Percentiles rank a stretch among this genome's conserved stretches.
phyloP scores from a whole-genome alignment of 257 asterid species.

The Echites panduratus region DNA sequence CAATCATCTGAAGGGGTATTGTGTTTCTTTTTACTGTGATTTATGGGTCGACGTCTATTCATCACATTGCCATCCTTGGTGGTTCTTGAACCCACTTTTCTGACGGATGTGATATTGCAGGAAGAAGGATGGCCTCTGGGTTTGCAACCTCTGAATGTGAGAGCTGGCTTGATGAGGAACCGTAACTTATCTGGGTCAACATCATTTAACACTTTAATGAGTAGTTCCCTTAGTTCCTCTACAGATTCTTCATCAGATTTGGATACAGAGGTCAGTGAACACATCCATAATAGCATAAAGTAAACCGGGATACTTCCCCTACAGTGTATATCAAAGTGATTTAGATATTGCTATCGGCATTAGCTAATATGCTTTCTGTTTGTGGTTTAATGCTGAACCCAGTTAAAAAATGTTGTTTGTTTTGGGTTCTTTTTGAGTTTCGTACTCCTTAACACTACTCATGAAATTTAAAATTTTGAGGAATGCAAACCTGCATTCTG shows the following conservation, averaged over 20 bases:
- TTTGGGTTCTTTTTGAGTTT: neutral
- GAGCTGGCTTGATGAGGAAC: constrained; percentile 38
- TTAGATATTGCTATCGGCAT: constrained; percentile 1
- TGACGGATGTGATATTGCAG: constrained; percentile 34
- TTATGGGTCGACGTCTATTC: constrained; percentile 10
- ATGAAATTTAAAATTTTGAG: neutral
- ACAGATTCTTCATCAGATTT: constrained; percentile 42
- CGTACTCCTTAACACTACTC: neutral
- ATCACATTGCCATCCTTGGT: constrained; percentile 3
- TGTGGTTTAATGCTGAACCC: neutral
- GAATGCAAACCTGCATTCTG: constrained; percentile 11
- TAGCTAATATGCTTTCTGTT: constrained; percentile 1
- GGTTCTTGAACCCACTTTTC: constrained; percentile 4
- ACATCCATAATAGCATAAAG: neutral
- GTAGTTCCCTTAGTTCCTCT: constrained; percentile 33
- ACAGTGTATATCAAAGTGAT: neutral
- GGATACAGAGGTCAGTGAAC: constrained; percentile 34
- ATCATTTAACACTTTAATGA: constrained; percentile 41
- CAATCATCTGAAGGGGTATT: constrained; percentile 3
- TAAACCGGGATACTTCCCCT: neutral
- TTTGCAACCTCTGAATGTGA: constrained; percentile 40
- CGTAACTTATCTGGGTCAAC: constrained; percentile 31
- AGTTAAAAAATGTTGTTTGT: neutral
- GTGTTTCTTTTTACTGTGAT: neutral
- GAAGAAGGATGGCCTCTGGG: constrained; percentile 60